Evolutionary conservation across 2,329 filamentous ascomycete genomes (phyloP), one percentile per base, ranked within the genome.

Genomic region (Colletotrichum chlorophyti): DNA sequence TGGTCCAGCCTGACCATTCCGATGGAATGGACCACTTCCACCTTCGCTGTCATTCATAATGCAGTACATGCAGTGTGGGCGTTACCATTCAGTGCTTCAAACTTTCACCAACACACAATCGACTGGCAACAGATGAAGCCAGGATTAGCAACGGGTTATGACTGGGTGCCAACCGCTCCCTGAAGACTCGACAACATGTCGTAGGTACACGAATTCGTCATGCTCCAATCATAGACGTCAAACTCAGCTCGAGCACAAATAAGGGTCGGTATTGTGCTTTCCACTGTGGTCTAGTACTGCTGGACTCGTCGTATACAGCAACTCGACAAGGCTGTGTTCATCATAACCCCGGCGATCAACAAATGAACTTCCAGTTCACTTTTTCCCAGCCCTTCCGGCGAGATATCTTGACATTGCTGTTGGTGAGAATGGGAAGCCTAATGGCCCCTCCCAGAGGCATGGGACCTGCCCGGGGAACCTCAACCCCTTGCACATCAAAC

Each of bases 371-470:
- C 64, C 65, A 68, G 23, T 49, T 58, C 2, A 69, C 63, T 29
- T 66, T 53, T 43, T 68, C 66, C 67, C 67, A 69, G 2, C 65
- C 65, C 10, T 52, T 35, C 26, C 66, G 55, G 37, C 66, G 46
- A 42, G 41, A 46, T 4, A 65, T 48, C 40, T 31, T 53, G 19
- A 67, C 32, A 6, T 41, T 26, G 15, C 43, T 32, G 26, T 51
- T 61, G 19, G 37, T 49, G 3, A 17, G 52, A 42, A 34, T 19
- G 42, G 64, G 64, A 50, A 57, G 50, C 23, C 53, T 58, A 9
- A 57, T 55, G 4, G 57, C 62, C 12, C 43, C 46, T 10, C 63
- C 61, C 19, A 63, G 21, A 2, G 40, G 38, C 29, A 61, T 46
- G 15, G 38, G 48, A 5, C 35, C 43, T 9, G 60, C 37, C 35